Evolutionary conservation across 208 protist species (phyloP).

Genomic region (Vickermania ingenoplastis): DNA sequence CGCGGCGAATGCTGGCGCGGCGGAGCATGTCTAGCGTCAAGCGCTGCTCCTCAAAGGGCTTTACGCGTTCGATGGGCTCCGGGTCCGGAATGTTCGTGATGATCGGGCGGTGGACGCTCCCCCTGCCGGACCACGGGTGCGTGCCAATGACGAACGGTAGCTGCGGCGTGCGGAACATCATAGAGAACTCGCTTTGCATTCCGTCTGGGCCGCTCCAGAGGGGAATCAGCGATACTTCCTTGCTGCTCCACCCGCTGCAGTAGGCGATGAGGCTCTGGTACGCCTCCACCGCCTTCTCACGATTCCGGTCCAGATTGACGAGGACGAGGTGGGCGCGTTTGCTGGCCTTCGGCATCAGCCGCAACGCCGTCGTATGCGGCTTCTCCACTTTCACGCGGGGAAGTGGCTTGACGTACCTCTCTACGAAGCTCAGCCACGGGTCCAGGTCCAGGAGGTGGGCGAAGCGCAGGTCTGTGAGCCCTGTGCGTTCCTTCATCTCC

Average conservation of each 20-base stretch:
- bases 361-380: slow-evolving; percentile 7
- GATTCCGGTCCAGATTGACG: slow-evolving; percentile 68
- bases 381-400: slow-evolving; percentile 7
- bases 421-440: slow-evolving; percentile 55
- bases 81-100: slow-evolving; percentile 5
- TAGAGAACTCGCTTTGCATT: slow-evolving; percentile 56
- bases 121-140: slow-evolving; percentile 8
- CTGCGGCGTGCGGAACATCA: slow-evolving; percentile 27
- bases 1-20: not conserved
- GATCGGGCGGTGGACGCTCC: slow-evolving; percentile 1
- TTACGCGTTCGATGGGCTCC: not conserved
- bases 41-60: slow-evolving; percentile 1
- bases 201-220: slow-evolving; percentile 69
- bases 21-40: not conserved
- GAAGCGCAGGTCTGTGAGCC: slow-evolving; percentile 13
- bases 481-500: slow-evolving; percentile 13
- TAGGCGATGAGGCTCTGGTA: slow-evolving; percentile 21
- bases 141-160: slow-evolving; percentile 66
- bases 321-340: slow-evolving; percentile 81
- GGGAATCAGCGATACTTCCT: slow-evolving; percentile 55
- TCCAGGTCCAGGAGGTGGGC: slow-evolving; percentile 29
- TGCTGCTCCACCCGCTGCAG: slow-evolving; percentile 41
- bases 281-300: slow-evolving; percentile 14
- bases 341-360: slow-evolving; percentile 14
- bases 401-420: slow-evolving; percentile 29